Evolutionary conservation across 495 filamentous ascomycete species (phyloP).

Genomic region (Trichocladium antarcticum): DNA sequence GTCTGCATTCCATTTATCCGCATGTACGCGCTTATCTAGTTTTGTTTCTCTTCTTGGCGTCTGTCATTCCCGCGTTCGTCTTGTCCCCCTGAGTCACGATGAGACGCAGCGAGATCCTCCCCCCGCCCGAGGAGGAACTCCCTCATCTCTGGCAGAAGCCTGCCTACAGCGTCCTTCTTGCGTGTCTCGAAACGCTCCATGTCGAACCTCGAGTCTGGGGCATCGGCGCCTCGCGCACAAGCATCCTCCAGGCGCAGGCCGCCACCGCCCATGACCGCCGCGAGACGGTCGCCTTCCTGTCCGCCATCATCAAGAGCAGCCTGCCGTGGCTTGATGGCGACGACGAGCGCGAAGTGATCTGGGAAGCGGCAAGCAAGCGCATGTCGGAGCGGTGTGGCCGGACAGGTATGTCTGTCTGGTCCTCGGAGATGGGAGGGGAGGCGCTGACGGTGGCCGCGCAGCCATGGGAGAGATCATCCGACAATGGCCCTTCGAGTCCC

Average conservation of each 20-base stretch:
- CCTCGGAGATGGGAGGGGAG: neutral
- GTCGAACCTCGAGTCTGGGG: slow-evolving; percentile 36
- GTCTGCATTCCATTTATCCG: no score
- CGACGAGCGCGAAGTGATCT: slow-evolving; percentile 58
- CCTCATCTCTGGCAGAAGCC: slow-evolving; percentile 40
- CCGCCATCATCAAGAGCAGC: slow-evolving; percentile 60
- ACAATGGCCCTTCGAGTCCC: slow-evolving; percentile 50
- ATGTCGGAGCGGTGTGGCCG: slow-evolving; percentile 78
- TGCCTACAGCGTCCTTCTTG: slow-evolving; percentile 26
- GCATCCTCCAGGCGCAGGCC: slow-evolving; percentile 25
- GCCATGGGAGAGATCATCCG: slow-evolving; percentile 73
- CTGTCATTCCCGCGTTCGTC: neutral
- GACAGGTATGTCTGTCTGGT: slow-evolving; percentile 31
- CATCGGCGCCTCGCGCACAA: slow-evolving; percentile 16
- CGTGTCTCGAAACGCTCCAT: slow-evolving; percentile 29
- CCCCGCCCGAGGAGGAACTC: slow-evolving; percentile 20
- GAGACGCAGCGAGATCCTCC: neutral
- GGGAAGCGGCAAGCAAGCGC: slow-evolving; percentile 66
- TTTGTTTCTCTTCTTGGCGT: neutral
- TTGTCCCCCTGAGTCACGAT: slow-evolving; percentile 1
- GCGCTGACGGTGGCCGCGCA: slow-evolving; percentile 14
- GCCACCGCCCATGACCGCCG: slow-evolving; percentile 19
- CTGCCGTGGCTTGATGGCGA: slow-evolving; percentile 67
- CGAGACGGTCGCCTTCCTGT: slow-evolving; percentile 52
- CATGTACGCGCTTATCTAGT: neutral